Evolutionary conservation across 257 asterid species (phyloP), one percentile per base, ranked within the genome.

Genomic region (Marsdenia floribunda): DNA sequence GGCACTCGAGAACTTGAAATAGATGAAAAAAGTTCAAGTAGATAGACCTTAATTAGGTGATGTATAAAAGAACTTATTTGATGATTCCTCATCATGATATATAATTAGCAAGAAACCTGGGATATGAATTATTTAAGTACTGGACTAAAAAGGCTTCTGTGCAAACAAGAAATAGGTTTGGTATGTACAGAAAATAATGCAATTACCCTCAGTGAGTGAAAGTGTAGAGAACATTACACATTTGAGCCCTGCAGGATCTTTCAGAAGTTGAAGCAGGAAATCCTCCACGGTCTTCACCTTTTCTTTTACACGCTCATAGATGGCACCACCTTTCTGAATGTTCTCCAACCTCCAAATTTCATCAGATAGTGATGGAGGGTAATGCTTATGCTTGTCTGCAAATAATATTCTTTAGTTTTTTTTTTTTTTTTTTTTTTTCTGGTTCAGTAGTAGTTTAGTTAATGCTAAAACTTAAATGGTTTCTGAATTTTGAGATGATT

Each of bases 281-380:
- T 82, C 80, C 63, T 82, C 37, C 58, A 82, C 83, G 4, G 76
- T 67, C 33, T 4, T 18, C 6, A 82, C 66, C 0, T 53, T 50
- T 21, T 38, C 73, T 18, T 19, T 54, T 46, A 75, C 58, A 54
- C 72, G 75, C 0, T 52, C 1, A 52, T 29, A n/a, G 26, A 65
- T 74, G 60, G 66, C 44, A 19, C 83, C 78, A 0, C 49, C 3
- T 21, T 2, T 72, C 18, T 3, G 10, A 53, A 82, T 78, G 37
- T 72, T 75, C 13, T 66, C 50, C 70, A 78, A 29, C 16, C 82
- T 68, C 80, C 85, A 78, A 7, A 78, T 71, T 42, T 82, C 73
- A 68, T 82, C 85, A 26, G 71, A 44, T n/a, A 74, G 74, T 49
- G 54, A 78, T 58, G 80, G 85, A 16, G 78, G 80, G 29, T 75